Evolutionary conservation across 2,329 filamentous ascomycete genomes (phyloP).

Genomic region (Tolypocladium album): DNA sequence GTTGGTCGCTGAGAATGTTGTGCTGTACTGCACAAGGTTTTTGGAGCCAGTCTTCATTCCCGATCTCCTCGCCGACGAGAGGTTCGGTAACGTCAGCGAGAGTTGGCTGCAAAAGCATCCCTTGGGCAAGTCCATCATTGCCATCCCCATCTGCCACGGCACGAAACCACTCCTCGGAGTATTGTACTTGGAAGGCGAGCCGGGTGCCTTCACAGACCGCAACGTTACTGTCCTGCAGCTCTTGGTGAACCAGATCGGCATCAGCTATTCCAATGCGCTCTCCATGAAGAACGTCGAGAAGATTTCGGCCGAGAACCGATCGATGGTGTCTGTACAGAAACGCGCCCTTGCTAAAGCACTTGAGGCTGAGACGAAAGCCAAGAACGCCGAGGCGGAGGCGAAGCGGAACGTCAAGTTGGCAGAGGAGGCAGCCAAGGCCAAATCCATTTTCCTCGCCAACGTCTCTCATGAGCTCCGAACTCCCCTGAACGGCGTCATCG

Average conservation of each 20-base stretch:
- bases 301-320: constrained; percentile 66
- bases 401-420: constrained; percentile 71
- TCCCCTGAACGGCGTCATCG: constrained; percentile 79
- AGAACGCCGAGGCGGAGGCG: constrained; percentile 64
- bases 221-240: constrained; percentile 57
- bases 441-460: constrained; percentile 70
- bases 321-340: constrained; percentile 70
- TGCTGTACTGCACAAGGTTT: constrained; percentile 68
- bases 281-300: constrained; percentile 63
- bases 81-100: constrained; percentile 65
- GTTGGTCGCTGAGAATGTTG: constrained; percentile 64
- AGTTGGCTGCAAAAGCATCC: constrained; percentile 59
- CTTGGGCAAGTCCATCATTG: constrained; percentile 62
- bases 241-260: constrained; percentile 68
- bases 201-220: constrained; percentile 67
- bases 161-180: constrained; percentile 60
- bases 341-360: constrained; percentile 60
- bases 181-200: constrained; percentile 64
- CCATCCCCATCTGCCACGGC: constrained; percentile 69
- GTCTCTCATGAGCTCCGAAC: constrained; percentile 75
- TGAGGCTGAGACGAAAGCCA: constrained; percentile 65
- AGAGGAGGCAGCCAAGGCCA: constrained; percentile 73
- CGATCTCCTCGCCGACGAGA: constrained; percentile 63
- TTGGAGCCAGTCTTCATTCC: constrained; percentile 64
- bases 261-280: constrained; percentile 58